phyloP scores from a whole-genome alignment of 164 flowering plant genomes.

The Stephania yunnanensis region DNA sequence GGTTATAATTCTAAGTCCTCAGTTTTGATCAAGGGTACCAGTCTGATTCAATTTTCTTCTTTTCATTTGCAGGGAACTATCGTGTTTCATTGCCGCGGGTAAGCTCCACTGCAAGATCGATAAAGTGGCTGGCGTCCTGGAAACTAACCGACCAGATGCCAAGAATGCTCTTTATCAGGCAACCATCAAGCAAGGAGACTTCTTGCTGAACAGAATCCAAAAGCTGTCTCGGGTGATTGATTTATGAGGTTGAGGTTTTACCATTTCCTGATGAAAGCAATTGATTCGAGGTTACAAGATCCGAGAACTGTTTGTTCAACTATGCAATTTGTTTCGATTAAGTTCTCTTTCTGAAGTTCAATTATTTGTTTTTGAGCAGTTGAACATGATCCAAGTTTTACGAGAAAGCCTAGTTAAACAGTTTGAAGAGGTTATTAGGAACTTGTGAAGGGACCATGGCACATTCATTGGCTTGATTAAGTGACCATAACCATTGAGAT shows the following conservation, averaged over 20 bases:
- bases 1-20: background rate
- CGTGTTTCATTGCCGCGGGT: constrained; percentile 95
- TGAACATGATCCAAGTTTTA: too few relatives aligned
- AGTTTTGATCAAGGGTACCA: too few relatives aligned
- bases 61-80: constrained; percentile 63
- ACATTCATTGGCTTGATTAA: background rate
- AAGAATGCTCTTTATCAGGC: constrained; percentile 96
- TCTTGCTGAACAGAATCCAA: constrained; percentile 83
- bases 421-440: too few relatives aligned
- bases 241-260: constrained; percentile 30
- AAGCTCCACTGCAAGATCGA: constrained; percentile 98
- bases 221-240: constrained; percentile 94
- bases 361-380: too few relatives aligned
- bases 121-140: constrained; percentile 96
- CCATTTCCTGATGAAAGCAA: background rate
- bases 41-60: constrained; percentile 1
- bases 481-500: background rate
- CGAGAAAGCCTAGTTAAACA: too few relatives aligned
- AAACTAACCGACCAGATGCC: constrained; percentile 93
- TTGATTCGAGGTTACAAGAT: background rate
- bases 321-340: background rate
- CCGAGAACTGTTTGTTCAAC: background rate
- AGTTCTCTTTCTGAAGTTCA: background rate
- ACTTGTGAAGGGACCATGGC: too few relatives aligned
- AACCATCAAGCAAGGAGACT: constrained; percentile 97